A percentile compares a stretch with the other conserved stretches of the same genome.
phyloP scores from a whole-genome alignment of 306 rosid species.

The Comarum palustre region DNA sequence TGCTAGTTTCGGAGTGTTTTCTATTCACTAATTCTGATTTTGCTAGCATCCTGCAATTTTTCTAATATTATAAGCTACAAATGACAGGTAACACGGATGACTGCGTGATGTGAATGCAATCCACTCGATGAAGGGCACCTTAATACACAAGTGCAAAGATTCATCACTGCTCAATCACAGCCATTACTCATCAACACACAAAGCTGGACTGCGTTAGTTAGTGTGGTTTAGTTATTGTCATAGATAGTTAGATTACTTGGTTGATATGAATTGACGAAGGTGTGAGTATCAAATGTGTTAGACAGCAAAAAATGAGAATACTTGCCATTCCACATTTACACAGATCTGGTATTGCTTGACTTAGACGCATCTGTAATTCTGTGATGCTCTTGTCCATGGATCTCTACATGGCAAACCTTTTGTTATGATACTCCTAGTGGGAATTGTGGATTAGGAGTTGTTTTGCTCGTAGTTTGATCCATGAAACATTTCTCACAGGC shows the following conservation, averaged over 20 bases:
- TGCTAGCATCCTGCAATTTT: neutral
- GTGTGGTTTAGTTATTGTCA: neutral
- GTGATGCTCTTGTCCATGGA: neutral
- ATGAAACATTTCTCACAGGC: neutral
- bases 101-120: slow-evolving; percentile 12
- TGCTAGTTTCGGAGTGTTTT: neutral
- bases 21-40: neutral
- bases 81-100: slow-evolving; percentile 10
- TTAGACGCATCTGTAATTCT: neutral
- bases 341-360: neutral
- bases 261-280: neutral
- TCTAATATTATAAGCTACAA: neutral
- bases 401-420: neutral
- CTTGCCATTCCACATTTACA: neutral
- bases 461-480: neutral
- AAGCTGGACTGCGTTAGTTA: neutral
- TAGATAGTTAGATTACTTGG: slow-evolving; percentile 6
- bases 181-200: neutral
- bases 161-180: neutral
- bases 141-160: neutral
- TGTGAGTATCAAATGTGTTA: neutral
- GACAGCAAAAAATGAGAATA: neutral
- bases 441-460: neutral
- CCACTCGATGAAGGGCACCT: neutral
- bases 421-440: neutral